A percentile compares a stretch with the other conserved stretches of the same genome.
Conservation (phyloP, 257 asterid species). For the Knoxia roxburghii region DNA sequence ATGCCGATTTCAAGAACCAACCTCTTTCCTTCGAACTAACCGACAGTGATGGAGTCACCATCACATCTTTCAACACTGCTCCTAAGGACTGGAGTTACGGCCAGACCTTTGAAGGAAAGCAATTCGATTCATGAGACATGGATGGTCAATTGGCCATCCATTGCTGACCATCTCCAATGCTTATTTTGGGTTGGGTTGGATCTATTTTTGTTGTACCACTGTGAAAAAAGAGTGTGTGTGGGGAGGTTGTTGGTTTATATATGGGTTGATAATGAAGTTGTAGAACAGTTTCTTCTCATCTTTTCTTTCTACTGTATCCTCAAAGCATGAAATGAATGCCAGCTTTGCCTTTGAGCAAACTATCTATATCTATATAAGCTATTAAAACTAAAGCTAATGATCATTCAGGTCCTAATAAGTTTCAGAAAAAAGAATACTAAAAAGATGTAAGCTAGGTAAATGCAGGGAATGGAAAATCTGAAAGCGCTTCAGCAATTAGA, state of each 20-base stretch:
- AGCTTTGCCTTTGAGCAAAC: too few species aligned
- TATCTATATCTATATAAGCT: too few species aligned
- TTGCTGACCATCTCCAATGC: neutral
- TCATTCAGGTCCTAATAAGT: too few species aligned
- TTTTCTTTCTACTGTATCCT: neutral
- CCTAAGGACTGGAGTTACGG: conserved; percentile 53
- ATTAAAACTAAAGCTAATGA: too few species aligned
- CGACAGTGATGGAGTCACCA: conserved; percentile 37
- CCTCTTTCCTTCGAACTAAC: conserved; percentile 63
- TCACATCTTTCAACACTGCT: conserved; percentile 47
- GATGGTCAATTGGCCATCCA: neutral
- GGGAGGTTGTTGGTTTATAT: neutral
- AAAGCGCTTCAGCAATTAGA: neutral
- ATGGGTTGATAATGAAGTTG: conserved; percentile 1
- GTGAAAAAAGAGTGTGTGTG: neutral
- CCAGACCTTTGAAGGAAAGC: conserved; percentile 63
- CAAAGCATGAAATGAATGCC: conserved; percentile 8
- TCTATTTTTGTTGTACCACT: conserved; percentile 5
- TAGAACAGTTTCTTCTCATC: conserved; percentile 4
- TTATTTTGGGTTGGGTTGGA: neutral
- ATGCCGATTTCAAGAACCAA: conserved; percentile 46
- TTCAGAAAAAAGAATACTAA: too few species aligned
- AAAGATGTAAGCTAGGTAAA: neutral
- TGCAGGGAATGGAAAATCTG: neutral
- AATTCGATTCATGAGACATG: conserved; percentile 30